Evolutionary conservation across 257 asterid species (phyloP), one percentile per base, ranked within the genome.

Genomic region (Fraxinus excelsior): DNA sequence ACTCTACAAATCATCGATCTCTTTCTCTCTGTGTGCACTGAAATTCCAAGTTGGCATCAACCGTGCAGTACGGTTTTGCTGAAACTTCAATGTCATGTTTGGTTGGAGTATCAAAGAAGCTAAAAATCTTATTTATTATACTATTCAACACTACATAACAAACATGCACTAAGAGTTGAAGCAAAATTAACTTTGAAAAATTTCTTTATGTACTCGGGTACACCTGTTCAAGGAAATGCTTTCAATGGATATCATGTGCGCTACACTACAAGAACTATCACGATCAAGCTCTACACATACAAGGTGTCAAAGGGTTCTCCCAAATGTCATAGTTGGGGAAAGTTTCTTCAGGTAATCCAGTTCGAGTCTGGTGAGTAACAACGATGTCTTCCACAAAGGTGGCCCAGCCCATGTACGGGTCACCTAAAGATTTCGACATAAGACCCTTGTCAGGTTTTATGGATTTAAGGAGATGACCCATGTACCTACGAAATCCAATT

Each of bases 321-420:
- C 98, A 94, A 70, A 94, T 92, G 83, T 96, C 99, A 76, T 93
- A 92, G 82, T 96, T 96, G 7, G 99, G 99, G 82, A 96, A 96
- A 13, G 99, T 96, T 84, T 89, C 97, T 86, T 96, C 99, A 0
- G 99, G 99, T 65, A 96, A 85, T 23, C 96, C 99, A 0, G 96
- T 87, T 77, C 98, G 87, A 0, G 99, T 92, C 84, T 94, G 97
- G 84, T 96, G 99, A 62, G 98, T 96, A 21, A 84, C 82, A 37
- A 92, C 80, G 62, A 88, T 96, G 10, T 96, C 99, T 82, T 96
- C 99, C 28, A 92, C 97, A 51, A 96, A 93, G 67, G 91, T 85
- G 65, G 99, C 98, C 99, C 99, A 96, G 1, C 99, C 98, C 97
- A 92, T 92, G 77, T 94, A 96, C n/a, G 98, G 99, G 78, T 96